Conservation (phyloP, 2,329 filamentous ascomycete species). For the Colletotrichum endophyticum region DNA sequence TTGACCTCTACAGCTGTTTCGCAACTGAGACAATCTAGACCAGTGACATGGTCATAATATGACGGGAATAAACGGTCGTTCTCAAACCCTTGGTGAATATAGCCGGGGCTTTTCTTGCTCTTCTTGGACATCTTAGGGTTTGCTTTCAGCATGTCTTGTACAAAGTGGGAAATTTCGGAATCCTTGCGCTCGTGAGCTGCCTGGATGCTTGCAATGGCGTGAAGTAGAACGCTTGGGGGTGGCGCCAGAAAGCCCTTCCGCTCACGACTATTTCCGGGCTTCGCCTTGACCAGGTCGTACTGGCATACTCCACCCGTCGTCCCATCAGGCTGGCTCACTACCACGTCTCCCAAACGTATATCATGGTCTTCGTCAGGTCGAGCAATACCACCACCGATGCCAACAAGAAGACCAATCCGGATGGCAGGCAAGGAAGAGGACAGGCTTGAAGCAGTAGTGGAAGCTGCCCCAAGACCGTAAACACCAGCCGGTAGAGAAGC, state of each 20-base stretch:
- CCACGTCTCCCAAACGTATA: too few relatives aligned
- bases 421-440: too few relatives aligned
- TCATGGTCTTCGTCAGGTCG: rapidly evolving
- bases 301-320: too few relatives aligned
- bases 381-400: too few relatives aligned
- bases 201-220: neutral
- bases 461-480: too few relatives aligned
- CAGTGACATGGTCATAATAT: neutral
- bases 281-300: neutral
- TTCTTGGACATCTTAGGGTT: slow-evolving; percentile 8
- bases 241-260: neutral
- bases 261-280: neutral
- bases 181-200: neutral
- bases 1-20: neutral
- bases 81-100: slow-evolving; percentile 4
- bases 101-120: slow-evolving; percentile 8
- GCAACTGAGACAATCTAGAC: neutral
- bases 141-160: slow-evolving; percentile 6
- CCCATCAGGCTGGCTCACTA: too few relatives aligned
- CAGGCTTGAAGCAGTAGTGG: too few relatives aligned
- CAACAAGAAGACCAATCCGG: too few relatives aligned
- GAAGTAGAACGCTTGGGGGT: slow-evolving; percentile 3
- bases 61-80: slow-evolving; percentile 20
- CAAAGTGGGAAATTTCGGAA: neutral
- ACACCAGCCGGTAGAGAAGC: too few relatives aligned